These are phyloP conservation scores for Liquidambar formosana DNA, from an alignment of 164 flowering plant genomes.

Conservation along the genomic window DNA sequence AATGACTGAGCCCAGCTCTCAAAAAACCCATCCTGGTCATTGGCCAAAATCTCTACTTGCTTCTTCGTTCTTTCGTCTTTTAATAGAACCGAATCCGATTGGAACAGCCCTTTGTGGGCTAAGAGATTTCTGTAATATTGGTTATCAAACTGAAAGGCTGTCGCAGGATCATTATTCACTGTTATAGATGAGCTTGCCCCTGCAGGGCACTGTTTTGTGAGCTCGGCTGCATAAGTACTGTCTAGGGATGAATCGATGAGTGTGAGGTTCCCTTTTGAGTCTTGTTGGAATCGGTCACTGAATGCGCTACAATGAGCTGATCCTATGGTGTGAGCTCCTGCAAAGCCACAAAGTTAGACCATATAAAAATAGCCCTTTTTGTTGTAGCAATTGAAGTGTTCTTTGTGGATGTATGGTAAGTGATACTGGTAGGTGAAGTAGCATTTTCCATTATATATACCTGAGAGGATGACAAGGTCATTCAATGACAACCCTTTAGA, in stretches of 20 bases:
- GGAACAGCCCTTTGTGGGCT: constrained; percentile 61
- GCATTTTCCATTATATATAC: too few species aligned
- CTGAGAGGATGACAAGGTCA: constrained; percentile 75
- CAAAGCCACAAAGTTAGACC: background rate
- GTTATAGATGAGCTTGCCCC: constrained; percentile 38
- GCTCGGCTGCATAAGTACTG: constrained; percentile 45
- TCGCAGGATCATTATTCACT: constrained; percentile 60
- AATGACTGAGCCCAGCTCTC: constrained; percentile 62
- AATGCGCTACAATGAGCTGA: constrained; percentile 70
- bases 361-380: background rate
- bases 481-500: constrained; percentile 72
- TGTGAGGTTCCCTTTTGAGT: constrained; percentile 51
- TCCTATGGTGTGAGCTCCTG: constrained; percentile 89
- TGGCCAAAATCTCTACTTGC: constrained; percentile 45
- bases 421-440: too few species aligned
- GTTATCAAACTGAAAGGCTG: constrained; percentile 60
- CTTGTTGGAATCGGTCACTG: constrained; percentile 55
- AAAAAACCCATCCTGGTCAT: constrained; percentile 51
- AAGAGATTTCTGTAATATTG: constrained; percentile 58
- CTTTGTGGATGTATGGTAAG: too few species aligned
- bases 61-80: constrained; percentile 49
- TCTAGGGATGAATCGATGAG: constrained; percentile 58
- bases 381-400: background rate
- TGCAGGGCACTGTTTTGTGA: constrained; percentile 51
- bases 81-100: constrained; percentile 64